These are phyloP conservation scores for Globisporangium megalacanthum DNA, from an alignment of 352 stramenopile genomes.

Conservation along the genomic window DNA sequence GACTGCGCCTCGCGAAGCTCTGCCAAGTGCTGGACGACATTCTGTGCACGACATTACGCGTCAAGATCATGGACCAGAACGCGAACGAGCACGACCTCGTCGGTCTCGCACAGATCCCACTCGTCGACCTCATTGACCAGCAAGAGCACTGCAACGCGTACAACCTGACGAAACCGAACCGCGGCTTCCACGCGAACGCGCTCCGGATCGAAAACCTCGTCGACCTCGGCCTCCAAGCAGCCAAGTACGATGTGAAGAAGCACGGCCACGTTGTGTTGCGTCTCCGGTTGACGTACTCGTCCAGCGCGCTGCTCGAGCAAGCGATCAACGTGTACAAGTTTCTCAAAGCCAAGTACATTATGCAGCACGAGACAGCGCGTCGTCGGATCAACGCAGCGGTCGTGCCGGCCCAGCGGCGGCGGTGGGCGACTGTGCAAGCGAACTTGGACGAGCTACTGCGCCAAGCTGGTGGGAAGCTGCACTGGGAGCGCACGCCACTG, in stretches of 20 bases:
- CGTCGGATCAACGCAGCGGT: conserved; percentile 56
- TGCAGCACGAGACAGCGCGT: conserved; percentile 44
- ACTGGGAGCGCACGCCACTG: conserved; percentile 61
- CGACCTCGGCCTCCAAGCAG: not conserved
- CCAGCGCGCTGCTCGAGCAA: conserved; percentile 59
- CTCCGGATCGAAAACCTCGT: conserved; percentile 6
- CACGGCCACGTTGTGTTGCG: conserved; percentile 40
- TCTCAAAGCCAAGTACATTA: conserved; percentile 58
- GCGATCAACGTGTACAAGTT: conserved; percentile 57
- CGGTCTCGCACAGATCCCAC: conserved; percentile 49
- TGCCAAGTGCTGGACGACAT: conserved; percentile 55
- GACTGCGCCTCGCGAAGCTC: conserved; percentile 50
- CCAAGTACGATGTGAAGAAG: conserved; percentile 1
- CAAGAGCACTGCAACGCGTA: conserved; percentile 55
- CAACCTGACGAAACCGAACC: conserved; percentile 32
- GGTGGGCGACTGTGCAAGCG: conserved; percentile 52
- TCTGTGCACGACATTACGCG: conserved; percentile 43
- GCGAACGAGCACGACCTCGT: conserved; percentile 39
- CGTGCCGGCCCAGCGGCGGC: conserved; percentile 48
- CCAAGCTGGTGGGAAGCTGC: conserved; percentile 41
- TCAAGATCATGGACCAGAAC: conserved; percentile 60
- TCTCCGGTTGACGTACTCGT: conserved; percentile 44
- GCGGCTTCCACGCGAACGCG: conserved; percentile 1
- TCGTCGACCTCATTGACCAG: conserved; percentile 67
- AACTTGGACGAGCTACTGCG: conserved; percentile 49